Percentiles rank a stretch among this genome's conserved stretches.
phyloP scores from a whole-genome alignment of 2,329 filamentous ascomycete genomes.

The Sphaerostilbella broomeana region DNA sequence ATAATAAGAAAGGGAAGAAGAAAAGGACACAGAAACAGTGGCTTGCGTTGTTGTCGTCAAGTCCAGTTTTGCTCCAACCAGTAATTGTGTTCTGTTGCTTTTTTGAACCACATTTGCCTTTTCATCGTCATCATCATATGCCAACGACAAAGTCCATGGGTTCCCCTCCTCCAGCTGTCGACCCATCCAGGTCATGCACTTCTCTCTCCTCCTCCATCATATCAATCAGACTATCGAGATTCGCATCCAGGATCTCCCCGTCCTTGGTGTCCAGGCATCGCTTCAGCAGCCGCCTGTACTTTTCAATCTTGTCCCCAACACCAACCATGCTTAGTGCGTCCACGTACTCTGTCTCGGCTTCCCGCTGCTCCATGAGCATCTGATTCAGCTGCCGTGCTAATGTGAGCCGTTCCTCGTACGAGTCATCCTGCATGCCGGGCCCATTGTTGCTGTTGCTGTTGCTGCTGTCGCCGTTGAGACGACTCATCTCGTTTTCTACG shows the following conservation, averaged over 20 bases:
- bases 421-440: slow-evolving; percentile 32
- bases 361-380: slow-evolving; percentile 52
- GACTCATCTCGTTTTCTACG: slow-evolving; percentile 44
- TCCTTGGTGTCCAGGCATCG: slow-evolving; percentile 62
- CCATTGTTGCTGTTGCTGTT: slow-evolving; percentile 3
- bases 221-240: slow-evolving; percentile 53
- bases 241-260: slow-evolving; percentile 60
- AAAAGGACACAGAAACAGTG: too few species aligned
- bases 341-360: slow-evolving; percentile 61
- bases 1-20: too few species aligned
- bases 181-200: slow-evolving; percentile 32
- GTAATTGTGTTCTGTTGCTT: too few species aligned
- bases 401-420: slow-evolving; percentile 48
- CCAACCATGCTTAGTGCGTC: slow-evolving; percentile 62
- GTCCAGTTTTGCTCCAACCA: too few species aligned
- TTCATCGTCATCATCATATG: too few species aligned
- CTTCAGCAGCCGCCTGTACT: slow-evolving; percentile 63
- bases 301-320: slow-evolving; percentile 64
- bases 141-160: slow-evolving; percentile 25
- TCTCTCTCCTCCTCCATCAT: slow-evolving; percentile 58
- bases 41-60: too few species aligned
- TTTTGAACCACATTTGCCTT: too few species aligned
- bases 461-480: slow-evolving; percentile 41
- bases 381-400: slow-evolving; percentile 53
- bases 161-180: slow-evolving; percentile 22